Evolutionary conservation across 225 moss, liverwort and hornwort species (phyloP).

Genomic region (Pseudoscleropodium purum): DNA sequence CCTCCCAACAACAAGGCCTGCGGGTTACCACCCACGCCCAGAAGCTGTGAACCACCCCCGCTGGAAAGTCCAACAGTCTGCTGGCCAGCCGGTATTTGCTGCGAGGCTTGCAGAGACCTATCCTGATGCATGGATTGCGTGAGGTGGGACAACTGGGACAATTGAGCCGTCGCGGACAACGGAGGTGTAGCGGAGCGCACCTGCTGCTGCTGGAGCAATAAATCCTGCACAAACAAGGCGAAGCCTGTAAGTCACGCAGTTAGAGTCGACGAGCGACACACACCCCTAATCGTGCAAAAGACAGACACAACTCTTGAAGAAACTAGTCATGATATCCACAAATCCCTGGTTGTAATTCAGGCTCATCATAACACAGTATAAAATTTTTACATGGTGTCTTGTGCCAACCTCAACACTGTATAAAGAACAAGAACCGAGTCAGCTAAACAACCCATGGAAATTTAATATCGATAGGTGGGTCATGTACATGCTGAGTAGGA

Average conservation of each 20-base stretch:
- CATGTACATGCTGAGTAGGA: neutral
- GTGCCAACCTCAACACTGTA: neutral
- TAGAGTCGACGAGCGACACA: neutral
- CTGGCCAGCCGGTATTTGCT: conserved; percentile 29
- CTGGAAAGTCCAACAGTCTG: conserved; percentile 19
- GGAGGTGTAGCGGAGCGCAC: conserved; percentile 41
- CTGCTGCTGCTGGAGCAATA: conserved; percentile 43
- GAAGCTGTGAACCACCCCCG: conserved; percentile 18
- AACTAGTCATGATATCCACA: neutral
- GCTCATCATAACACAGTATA: neutral
- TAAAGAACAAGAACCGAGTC: neutral
- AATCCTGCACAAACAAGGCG: conserved; percentile 23
- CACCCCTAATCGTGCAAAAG: neutral
- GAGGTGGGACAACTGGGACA: conserved; percentile 41
- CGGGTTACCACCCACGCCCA: conserved; percentile 30
- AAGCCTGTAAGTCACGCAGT: conserved; percentile 17
- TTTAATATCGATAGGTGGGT: neutral
- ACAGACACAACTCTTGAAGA: neutral
- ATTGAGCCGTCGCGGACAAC: conserved; percentile 33
- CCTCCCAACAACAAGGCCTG: conserved; percentile 33
- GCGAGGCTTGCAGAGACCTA: conserved; percentile 26
- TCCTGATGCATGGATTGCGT: conserved; percentile 46
- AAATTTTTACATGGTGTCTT: neutral
- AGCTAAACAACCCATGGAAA: neutral
- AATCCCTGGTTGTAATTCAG: neutral